Base-by-base conservation (phyloP, 805 yeast genomes). In the Gaillardinia entomophila region DNA sequence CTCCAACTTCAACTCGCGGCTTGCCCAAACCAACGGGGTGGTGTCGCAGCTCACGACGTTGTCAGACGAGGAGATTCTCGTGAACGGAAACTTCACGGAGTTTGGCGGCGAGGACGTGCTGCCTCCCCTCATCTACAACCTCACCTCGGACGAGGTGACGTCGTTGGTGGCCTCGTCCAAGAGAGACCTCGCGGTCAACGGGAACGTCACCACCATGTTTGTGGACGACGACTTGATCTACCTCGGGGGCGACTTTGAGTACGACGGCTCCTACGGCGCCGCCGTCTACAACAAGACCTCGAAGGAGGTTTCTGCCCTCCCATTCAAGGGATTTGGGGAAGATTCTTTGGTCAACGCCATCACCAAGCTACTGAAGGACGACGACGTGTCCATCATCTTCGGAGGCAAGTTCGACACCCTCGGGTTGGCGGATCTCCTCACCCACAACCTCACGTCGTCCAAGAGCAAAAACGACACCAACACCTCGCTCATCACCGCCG, bases 161-260 rank as follows among this genome's bases (percentile, higher is more conserved):
- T 31, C 47, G 19, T 42, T 64, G 16, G 45, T 60, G 27, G 23
- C 35, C 11, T 27, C 35, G 13, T 22, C 38, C 12, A 45, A 46
- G 28, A 38, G 49, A 42, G 44, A 35, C 15, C 49, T 38, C 20
- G 16, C 47, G 7, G 20, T 45, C n/a, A 45, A 51, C 23, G 71
- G 71, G 7, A 29, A 41, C 5, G 62, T 65, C 12, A 49, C 47
- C 17, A 52, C 64, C n/a, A 45, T 65, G 4, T 53, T 45, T 31
- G 79, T 55, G 2, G 67, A 63, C 28, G 53, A 58, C 22, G 57
- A 71, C 15, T 35, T 74, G 15, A 69, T 86, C 0, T 87, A 84
- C 48, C 71, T 85, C 30, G 98, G 97, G 7, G 98, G 98, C 14
- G 68, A 74, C 37, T 75, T 90, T 43, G 52, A 66, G 4, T 78